Percentiles rank a stretch among this genome's conserved stretches.
Conservation (phyloP, 176 grass and related monocot species). For the Carex pumila region DNA sequence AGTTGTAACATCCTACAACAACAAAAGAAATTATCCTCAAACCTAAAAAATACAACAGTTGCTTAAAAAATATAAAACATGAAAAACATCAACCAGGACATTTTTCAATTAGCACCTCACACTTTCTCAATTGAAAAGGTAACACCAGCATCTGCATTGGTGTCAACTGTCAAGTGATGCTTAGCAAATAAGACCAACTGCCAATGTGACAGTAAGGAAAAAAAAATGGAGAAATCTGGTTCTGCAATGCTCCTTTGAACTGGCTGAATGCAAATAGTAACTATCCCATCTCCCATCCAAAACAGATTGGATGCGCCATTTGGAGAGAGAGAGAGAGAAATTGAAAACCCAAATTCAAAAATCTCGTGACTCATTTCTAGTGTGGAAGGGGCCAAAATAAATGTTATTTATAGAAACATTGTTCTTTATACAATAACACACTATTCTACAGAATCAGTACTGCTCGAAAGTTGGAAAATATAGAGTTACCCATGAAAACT, state of each 20-base stretch:
- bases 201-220: not conserved
- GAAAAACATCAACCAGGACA: not conserved
- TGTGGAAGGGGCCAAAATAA: not conserved
- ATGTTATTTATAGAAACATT: not conserved
- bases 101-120: not conserved
- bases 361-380: not conserved
- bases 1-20: constrained; percentile 74
- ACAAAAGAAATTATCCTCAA: not conserved
- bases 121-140: not conserved
- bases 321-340: not conserved
- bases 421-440: not conserved
- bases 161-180: not conserved
- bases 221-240: not conserved
- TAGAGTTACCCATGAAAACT: not conserved
- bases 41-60: not conserved
- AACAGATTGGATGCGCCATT: not conserved
- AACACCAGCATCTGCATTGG: not conserved
- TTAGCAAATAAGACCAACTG: not conserved
- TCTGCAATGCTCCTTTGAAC: not conserved
- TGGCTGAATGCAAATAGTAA: not conserved
- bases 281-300: not conserved
- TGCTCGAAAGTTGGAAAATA: not conserved
- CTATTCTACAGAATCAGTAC: not conserved
- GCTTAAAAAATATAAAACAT: not conserved
- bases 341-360: not conserved